Evolutionary conservation across 768 basidiomycete genomes (phyloP), one percentile per base, ranked within the genome.

Genomic region (Floccularia luteovirens): DNA sequence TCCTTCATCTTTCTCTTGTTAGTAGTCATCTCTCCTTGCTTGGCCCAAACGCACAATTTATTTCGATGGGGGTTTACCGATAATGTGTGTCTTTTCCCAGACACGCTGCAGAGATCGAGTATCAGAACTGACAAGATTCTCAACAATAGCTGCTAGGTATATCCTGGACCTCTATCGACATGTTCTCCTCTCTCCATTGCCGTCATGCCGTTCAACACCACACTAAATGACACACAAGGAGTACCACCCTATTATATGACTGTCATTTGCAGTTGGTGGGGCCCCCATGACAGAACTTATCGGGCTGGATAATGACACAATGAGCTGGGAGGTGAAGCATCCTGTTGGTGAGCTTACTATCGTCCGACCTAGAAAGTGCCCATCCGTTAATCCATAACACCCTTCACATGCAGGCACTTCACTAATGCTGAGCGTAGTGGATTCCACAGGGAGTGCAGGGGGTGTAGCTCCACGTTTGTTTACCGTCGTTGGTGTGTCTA

Each of bases 171-270:
- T 31, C 40, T 63, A n/a, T 52, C 55, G 16, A 50, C 58, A 16
- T 65, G 61, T 41, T 36, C 41, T 22, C 30, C 47, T 14, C 24
- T 62, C n/a, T 36, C 41, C 10, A 54, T 63, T 35, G 23, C 51
- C 21, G 53, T 63, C 10, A 51, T 50, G 37, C 46, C 56, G 14
- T 50, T 45, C 23, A 39, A 56, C 32, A 19, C 42, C n/a, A 45
- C 38, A 8, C 28, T 42, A 19, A 48, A 48, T 27, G 39, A 30
- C 11, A 48, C 47, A 11, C 53, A 37, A 39, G 56, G 54, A 2
- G 38, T 48, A 7, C 58, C 62, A 4, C 69, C 67, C 2, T 74
- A 64, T 42, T 63, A 63, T 43, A 55, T 73, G 55, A 55, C 13
- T 72, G 11, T 63, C 67, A 1, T 62, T 67, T 32, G 60, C 64